These are phyloP conservation scores for Binderoboletus segoi DNA, from an alignment of 1,284 basidiomycete species.

Conservation along the genomic window DNA sequence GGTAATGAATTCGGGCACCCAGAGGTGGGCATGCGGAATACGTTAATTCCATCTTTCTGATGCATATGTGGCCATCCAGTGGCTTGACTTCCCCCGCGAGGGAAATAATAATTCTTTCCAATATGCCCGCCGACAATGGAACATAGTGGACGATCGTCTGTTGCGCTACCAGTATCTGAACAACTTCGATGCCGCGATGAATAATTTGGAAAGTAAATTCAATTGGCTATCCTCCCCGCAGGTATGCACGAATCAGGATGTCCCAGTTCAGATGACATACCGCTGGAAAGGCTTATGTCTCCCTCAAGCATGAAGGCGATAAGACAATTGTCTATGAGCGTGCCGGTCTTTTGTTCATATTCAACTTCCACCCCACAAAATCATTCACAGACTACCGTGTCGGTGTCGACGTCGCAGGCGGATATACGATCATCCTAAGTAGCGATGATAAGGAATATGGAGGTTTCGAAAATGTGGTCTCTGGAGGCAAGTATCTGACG, in stretches of 20 bases:
- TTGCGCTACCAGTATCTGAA: slow-evolving; percentile 93
- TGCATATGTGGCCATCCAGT: slow-evolving; percentile 49
- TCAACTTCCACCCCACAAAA: slow-evolving; percentile 92
- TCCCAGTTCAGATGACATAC: slow-evolving; percentile 12
- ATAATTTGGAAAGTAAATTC: slow-evolving; percentile 77
- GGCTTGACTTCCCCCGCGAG: slow-evolving; percentile 97
- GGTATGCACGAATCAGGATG: slow-evolving; percentile 40
- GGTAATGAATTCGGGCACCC: slow-evolving; percentile 99
- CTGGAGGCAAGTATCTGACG: slow-evolving; percentile 74
- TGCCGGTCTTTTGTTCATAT: slow-evolving; percentile 90
- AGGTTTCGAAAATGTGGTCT: slow-evolving; percentile 82
- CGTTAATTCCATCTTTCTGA: slow-evolving; percentile 1
- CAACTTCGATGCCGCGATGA: slow-evolving; percentile 95
- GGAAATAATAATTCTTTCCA: slow-evolving; percentile 97
- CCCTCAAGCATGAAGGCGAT: slow-evolving; percentile 90
- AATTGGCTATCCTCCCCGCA: slow-evolving; percentile 86
- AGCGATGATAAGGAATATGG: slow-evolving; percentile 89
- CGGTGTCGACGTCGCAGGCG: slow-evolving; percentile 85
- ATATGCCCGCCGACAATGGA: slow-evolving; percentile 95
- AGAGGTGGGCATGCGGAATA: slow-evolving; percentile 57
- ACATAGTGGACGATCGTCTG: slow-evolving; percentile 83
- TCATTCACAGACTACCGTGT: slow-evolving; percentile 94
- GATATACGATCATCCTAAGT: slow-evolving; percentile 81
- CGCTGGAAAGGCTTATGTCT: slow-evolving; percentile 74
- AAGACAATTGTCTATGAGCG: slow-evolving; percentile 95